Evolutionary conservation across 306 rosid species (phyloP), one percentile per base, ranked within the genome.

Genomic region (Canavalia ensiformis): DNA sequence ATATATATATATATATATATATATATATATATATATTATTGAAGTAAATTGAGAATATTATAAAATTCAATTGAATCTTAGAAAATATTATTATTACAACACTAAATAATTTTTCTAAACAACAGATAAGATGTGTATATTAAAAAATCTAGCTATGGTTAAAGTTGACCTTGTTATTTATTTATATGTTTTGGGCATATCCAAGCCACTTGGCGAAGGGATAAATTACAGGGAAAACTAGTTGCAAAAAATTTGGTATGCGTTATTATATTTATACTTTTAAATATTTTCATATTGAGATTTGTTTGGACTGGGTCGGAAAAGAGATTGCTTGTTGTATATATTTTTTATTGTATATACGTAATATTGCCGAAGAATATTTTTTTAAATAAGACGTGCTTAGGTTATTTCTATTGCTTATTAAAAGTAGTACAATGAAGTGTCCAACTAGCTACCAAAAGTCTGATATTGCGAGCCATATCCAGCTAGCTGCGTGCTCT

Each of bases 241-340:
- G 50, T 72, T 51, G 34, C 33, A 8, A 37, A 72, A 68, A 1
- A 2, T 28, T 13, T 13, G n/a, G 39, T 46, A 33, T 31, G n/a
- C 25, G 13, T n/a, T n/a, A n/a, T 34, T 46, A 5, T 51, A 33
- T 33, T 4, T 34, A n/a, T 9, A 72, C 2, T 13, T 71, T 33
- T 2, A 50, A 52, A 72, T 6, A 42, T 12, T 39, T 64, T 77
- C 45, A 28, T 4, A 54, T 6, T 25, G 25, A 50, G 8, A 41
- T 29, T 41, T 29, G 39, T 65, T 41, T 13, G 11, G 7, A n/a
- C 42, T 18, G 39, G 55, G 75, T 74, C 62, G 74, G 74, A 76
- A 50, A 33, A 25, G 47, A 81, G 81, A 81, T 81, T 81, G 64
- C 85, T 81, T 74, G 63, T 30, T 63, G 57, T 72, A 56, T 68